A percentile compares a stretch with the other conserved stretches of the same genome.
These are phyloP conservation scores for Phyllostachys edulis DNA, from an alignment of 176 grass and related monocot genomes.

Conservation along the genomic window DNA sequence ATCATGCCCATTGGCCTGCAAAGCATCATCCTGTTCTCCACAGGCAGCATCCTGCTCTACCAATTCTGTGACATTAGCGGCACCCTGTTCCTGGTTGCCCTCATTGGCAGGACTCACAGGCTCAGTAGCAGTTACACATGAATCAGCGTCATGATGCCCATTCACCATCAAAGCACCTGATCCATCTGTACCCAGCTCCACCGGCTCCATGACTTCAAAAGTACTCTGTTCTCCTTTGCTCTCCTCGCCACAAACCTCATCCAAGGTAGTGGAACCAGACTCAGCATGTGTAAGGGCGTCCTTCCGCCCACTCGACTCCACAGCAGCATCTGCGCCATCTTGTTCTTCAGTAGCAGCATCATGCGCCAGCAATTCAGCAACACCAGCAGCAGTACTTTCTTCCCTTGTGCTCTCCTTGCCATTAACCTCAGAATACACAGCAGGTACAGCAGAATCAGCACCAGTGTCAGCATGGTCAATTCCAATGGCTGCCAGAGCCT, in stretches of 20 bases:
- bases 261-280: background rate
- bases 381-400: constrained; percentile 11
- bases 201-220: background rate
- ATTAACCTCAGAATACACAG: constrained; percentile 12
- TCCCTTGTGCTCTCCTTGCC: constrained; percentile 14
- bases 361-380: background rate
- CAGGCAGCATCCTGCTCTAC: background rate
- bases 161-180: background rate
- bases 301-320: background rate
- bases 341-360: constrained; percentile 11
- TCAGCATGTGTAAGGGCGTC: background rate
- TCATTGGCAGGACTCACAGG: background rate
- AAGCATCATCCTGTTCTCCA: constrained; percentile 15
- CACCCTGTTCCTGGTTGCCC: background rate
- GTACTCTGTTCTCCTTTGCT: constrained; percentile 13
- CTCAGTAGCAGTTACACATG: constrained; percentile 1
- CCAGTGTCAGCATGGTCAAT: background rate
- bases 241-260: constrained; percentile 3
- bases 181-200: constrained; percentile 5
- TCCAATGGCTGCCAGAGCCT: background rate
- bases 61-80: background rate
- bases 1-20: constrained; percentile 18
- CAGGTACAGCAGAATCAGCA: constrained; percentile 18
- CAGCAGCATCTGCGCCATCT: background rate
- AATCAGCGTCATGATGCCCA: constrained; percentile 23